A percentile compares a stretch with the other conserved stretches of the same genome.
Evolutionary conservation across 768 basidiomycete species (phyloP).

Genomic region (Trametes coccinea): DNA sequence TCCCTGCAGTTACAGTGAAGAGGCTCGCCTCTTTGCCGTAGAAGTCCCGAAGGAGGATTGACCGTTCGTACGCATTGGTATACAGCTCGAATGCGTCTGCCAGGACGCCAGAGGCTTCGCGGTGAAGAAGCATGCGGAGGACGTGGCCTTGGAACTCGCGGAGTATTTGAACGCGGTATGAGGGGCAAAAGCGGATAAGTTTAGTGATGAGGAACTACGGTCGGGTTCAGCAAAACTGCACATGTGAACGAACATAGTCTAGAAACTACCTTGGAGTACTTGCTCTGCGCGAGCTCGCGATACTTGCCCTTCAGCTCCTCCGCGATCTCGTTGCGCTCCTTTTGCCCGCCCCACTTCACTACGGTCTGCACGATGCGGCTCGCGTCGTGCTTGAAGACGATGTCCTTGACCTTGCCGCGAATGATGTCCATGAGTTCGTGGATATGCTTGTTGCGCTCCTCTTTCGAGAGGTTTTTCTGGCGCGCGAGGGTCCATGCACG

Average conservation of each 20-base stretch:
- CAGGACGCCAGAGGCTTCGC: conserved; percentile 79
- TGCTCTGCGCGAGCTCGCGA: conserved; percentile 76
- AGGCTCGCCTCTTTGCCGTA: conserved; percentile 87
- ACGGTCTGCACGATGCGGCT: conserved; percentile 81
- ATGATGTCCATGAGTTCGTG: conserved; percentile 73
- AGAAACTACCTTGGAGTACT: conserved; percentile 77
- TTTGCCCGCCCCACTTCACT: conserved; percentile 77
- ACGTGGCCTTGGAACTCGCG: conserved; percentile 77
- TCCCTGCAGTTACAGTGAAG: conserved; percentile 60
- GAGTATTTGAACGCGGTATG: conserved; percentile 74
- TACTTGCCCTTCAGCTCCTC: conserved; percentile 81
- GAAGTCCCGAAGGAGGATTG: conserved; percentile 79
- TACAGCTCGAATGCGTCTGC: conserved; percentile 90
- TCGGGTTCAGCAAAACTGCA: not conserved
- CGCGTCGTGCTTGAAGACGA: conserved; percentile 90
- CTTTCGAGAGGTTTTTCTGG: conserved; percentile 65
- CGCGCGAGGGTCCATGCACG: conserved; percentile 74
- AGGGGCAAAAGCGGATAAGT: conserved; percentile 72
- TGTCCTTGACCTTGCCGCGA: conserved; percentile 79
- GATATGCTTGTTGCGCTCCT: conserved; percentile 76
- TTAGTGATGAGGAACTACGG: conserved; percentile 77
- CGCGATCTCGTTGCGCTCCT: conserved; percentile 79
- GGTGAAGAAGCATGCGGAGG: conserved; percentile 76
- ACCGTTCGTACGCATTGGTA: conserved; percentile 81
- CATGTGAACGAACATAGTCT: too few species aligned